phyloP scores from a whole-genome alignment of 805 yeast genomes.

The Jamesozyma piceae region DNA sequence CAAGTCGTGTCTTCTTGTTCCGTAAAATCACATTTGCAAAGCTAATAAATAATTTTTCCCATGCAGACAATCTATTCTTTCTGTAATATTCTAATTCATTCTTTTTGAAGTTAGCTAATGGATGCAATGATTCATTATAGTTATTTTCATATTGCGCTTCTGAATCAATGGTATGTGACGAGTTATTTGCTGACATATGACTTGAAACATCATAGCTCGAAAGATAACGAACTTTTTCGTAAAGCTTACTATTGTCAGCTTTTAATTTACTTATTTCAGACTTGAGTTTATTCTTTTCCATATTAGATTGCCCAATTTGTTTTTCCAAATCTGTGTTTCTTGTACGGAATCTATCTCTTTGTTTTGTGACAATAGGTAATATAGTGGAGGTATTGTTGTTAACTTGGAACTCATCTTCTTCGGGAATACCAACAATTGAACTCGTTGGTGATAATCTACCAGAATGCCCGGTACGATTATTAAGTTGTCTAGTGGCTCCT shows the following conservation, averaged over 20 bases:
- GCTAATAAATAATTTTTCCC: slow-evolving; percentile 68
- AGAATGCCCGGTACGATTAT: slow-evolving; percentile 23
- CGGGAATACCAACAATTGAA: slow-evolving; percentile 40
- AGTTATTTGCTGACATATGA: slow-evolving; percentile 23
- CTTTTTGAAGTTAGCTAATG: slow-evolving; percentile 72
- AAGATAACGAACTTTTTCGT: slow-evolving; percentile 65
- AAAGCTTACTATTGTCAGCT: slow-evolving; percentile 66
- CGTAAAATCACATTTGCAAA: slow-evolving; percentile 69
- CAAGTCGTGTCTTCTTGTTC: slow-evolving; percentile 59
- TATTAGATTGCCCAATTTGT: slow-evolving; percentile 53
- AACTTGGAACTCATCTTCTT: slow-evolving; percentile 22
- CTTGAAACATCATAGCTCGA: slow-evolving; percentile 37
- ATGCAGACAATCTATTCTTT: slow-evolving; percentile 58
- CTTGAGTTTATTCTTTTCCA: slow-evolving; percentile 48
- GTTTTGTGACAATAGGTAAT: slow-evolving; percentile 83
- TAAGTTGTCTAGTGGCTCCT: slow-evolving; percentile 38
- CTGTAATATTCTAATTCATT: slow-evolving; percentile 65
- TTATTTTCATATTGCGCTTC: slow-evolving; percentile 53
- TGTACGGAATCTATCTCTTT: slow-evolving; percentile 86
- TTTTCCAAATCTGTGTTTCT: slow-evolving; percentile 77
- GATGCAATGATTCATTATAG: slow-evolving; percentile 73
- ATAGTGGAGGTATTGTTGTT: slow-evolving; percentile 38
- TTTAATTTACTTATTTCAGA: slow-evolving; percentile 56
- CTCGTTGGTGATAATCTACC: slow-evolving; percentile 43
- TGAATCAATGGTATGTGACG: slow-evolving; percentile 32